Percentiles rank a stretch among this genome's conserved stretches.
These are phyloP conservation scores for Trichocomaceae sp. DNA, from an alignment of 2,329 filamentous ascomycete species.

Conservation along the genomic window DNA sequence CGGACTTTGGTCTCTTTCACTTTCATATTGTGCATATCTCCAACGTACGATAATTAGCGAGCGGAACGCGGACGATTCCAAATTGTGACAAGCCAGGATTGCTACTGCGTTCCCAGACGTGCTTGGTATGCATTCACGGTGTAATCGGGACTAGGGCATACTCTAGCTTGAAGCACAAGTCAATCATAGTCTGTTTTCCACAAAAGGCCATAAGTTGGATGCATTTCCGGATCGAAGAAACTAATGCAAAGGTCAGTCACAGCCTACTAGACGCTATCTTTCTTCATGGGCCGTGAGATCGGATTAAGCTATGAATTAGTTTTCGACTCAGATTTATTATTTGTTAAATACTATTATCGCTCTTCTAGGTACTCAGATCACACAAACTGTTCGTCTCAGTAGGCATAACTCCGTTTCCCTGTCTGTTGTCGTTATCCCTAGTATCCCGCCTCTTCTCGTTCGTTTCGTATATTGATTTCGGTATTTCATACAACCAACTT, in stretches of 20 bases:
- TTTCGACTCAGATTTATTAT: background rate
- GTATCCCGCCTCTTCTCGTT: background rate
- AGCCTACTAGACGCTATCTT: background rate
- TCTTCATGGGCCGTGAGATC: background rate
- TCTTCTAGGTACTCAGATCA: background rate
- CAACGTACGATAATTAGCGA: slow-evolving; percentile 8
- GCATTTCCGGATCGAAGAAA: background rate
- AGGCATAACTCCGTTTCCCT: background rate
- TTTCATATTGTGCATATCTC: slow-evolving; percentile 6
- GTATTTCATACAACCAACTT: background rate
- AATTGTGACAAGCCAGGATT: background rate
- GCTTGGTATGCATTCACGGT: background rate
- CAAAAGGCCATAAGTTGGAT: background rate
- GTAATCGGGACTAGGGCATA: background rate
- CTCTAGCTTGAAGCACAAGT: background rate
- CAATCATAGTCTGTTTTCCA: background rate
- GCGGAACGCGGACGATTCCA: background rate
- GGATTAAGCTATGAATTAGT: slow-evolving; percentile 7
- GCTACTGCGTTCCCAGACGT: background rate
- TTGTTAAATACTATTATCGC: no score
- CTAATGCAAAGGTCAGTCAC: background rate
- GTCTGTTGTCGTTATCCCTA: background rate
- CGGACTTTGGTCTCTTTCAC: background rate
- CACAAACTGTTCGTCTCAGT: background rate
- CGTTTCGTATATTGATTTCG: background rate